Evolutionary conservation across 169 alveolate genomes (phyloP), one percentile per base, ranked within the genome.

Genomic region (Eimeria maxima): DNA sequence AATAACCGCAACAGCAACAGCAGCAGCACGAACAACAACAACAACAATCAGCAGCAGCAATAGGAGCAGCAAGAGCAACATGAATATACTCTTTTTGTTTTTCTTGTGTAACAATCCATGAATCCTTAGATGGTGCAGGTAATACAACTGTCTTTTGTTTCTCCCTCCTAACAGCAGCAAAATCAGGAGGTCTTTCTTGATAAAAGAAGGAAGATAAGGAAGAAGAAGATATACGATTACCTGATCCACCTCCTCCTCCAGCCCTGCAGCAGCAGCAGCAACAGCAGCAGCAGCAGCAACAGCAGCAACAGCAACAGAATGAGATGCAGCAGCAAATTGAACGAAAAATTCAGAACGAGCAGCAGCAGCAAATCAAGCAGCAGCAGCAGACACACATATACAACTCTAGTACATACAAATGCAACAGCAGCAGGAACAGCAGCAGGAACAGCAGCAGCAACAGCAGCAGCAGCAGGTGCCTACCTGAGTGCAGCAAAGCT

Each of bases 141-240:
- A 90, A 45, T 45, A 80, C 45, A 27, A 38, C 76, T 83, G 47
- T 80, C 73, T 89, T 57, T 53, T 55, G 57, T 11, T 11, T 50
- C 57, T 90, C 95, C 74, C 74, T 16, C 14, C 76, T 29, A 20
- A 83, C 90, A 63, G 81, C 24, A 42, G 81, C 22, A 65, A 78
- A 78, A 65, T 90, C 95, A 5, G 76, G 57, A 8, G 95, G 95
- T 24, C 63, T 71, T 27, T 90, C 95, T 45, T 90, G 95, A 53
- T 29, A 50, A 65, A 90, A 90, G 81, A 90, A 90, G 65, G 90
- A 89, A 11, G 81, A 89, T 27, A 90, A 78, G 18, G 89, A 78
- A 11, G 84, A 22, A 73, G 45, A 14, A 29, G 84, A 42, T 33
- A 16, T 42, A 10, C 42, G 89, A 16, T 65, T 53, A 6, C 42